Conservation (phyloP, 495 filamentous ascomycete genomes). For the Massariosphaeria phaeospora region DNA sequence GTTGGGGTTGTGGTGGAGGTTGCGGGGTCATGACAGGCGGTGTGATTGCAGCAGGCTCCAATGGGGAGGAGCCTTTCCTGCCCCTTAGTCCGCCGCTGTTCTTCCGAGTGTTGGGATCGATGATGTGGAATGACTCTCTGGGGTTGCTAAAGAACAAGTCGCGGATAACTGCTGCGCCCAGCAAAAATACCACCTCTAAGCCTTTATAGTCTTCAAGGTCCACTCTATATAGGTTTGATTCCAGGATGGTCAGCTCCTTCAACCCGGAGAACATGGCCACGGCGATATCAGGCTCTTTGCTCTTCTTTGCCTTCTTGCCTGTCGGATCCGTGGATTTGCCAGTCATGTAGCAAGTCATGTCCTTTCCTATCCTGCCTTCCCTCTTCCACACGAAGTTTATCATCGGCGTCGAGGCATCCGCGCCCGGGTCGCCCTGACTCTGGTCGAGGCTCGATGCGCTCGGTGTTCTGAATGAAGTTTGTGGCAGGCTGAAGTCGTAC, state of each 20-base stretch:
- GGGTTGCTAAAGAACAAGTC: slow-evolving; percentile 73
- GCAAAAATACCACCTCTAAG: slow-evolving; percentile 79
- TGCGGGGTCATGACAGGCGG: slow-evolving; percentile 26
- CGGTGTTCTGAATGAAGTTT: slow-evolving; percentile 74
- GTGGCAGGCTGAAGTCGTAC: slow-evolving; percentile 92
- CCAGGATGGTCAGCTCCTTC: slow-evolving; percentile 77
- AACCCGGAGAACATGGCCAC: slow-evolving; percentile 70
- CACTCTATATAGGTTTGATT: slow-evolving; percentile 83
- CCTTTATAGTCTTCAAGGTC: slow-evolving; percentile 95
- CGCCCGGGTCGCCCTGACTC: slow-evolving; percentile 60
- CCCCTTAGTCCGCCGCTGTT: slow-evolving; percentile 30
- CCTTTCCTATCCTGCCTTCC: slow-evolving; percentile 78
- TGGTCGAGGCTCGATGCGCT: slow-evolving; percentile 72
- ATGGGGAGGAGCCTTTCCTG: slow-evolving; percentile 24
- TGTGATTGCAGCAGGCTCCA: slow-evolving; percentile 11
- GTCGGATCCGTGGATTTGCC: slow-evolving; percentile 63
- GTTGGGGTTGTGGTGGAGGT: slow-evolving; percentile 6
- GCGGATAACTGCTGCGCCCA: slow-evolving; percentile 76
- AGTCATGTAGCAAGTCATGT: slow-evolving; percentile 74
- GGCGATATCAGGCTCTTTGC: slow-evolving; percentile 89
- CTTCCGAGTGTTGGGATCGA: slow-evolving; percentile 37
- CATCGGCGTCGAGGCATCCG: slow-evolving; percentile 67
- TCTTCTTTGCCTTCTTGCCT: slow-evolving; percentile 59
- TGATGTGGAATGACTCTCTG: slow-evolving; percentile 73
- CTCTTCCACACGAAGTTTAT: slow-evolving; percentile 87